phyloP scores from a whole-genome alignment of 352 stramenopile species.

The Phytophthora ramorum region DNA sequence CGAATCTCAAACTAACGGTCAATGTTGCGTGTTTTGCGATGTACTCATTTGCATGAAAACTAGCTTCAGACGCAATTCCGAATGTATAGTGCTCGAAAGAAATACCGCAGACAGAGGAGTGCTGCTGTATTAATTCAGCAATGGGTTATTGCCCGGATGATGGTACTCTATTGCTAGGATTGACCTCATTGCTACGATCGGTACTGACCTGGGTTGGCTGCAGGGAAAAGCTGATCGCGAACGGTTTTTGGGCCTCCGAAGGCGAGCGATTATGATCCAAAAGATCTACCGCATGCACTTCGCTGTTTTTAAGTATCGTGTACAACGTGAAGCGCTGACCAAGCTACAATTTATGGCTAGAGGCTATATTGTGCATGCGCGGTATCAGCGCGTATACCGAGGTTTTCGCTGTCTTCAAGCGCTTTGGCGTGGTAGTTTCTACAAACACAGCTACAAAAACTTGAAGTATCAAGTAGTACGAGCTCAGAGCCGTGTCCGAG shows the following conservation, averaged over 20 bases:
- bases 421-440: conserved; percentile 68
- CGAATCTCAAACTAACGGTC: not conserved
- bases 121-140: conserved; percentile 63
- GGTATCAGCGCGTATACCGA: conserved; percentile 51
- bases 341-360: conserved; percentile 57
- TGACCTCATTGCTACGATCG: not conserved
- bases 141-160: conserved; percentile 57
- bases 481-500: conserved; percentile 70
- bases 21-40: not conserved
- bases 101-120: conserved; percentile 42
- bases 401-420: conserved; percentile 71
- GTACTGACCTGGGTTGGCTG: conserved; percentile 5
- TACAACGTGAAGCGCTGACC: conserved; percentile 33
- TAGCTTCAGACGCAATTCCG: conserved; percentile 80
- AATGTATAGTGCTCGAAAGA: conserved; percentile 69
- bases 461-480: conserved; percentile 67
- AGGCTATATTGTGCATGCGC: conserved; percentile 54
- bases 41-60: conserved; percentile 2
- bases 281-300: conserved; percentile 45
- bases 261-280: conserved; percentile 54
- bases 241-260: conserved; percentile 37
- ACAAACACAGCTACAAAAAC: conserved; percentile 68
- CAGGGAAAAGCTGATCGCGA: conserved; percentile 42
- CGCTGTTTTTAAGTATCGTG: conserved; percentile 34
- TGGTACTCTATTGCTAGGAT: conserved; percentile 33